Conservation (phyloP, 2,329 filamentous ascomycete genomes). For the Stagonosporopsis rhizophila region DNA sequence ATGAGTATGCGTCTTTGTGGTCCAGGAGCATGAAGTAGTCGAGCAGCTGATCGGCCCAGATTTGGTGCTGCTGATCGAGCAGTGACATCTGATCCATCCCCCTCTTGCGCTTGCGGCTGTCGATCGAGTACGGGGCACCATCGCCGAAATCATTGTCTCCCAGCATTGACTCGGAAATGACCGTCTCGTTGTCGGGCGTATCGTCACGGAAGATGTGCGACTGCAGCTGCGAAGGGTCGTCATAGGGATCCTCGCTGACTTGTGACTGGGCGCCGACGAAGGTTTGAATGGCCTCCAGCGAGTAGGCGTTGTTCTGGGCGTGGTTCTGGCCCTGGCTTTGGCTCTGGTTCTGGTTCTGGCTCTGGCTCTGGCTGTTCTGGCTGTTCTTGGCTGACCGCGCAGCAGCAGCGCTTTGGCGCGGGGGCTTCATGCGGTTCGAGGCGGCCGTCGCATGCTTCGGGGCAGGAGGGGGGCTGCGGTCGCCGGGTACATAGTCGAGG, state of each 20-base stretch:
- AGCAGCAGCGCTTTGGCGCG: slow-evolving; percentile 69
- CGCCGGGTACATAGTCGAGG: slow-evolving; percentile 86
- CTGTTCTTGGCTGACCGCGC: slow-evolving; percentile 51
- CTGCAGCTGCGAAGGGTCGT: slow-evolving; percentile 56
- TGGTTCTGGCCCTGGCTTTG: background rate
- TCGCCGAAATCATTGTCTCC: slow-evolving; percentile 82
- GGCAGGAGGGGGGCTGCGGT: slow-evolving; percentile 88
- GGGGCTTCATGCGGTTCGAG: slow-evolving; percentile 78
- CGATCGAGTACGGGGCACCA: slow-evolving; percentile 65
- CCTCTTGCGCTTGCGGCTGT: slow-evolving; percentile 78
- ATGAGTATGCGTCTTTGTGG: slow-evolving; percentile 73
- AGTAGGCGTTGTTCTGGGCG: slow-evolving; percentile 27
- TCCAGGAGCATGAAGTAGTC: slow-evolving; percentile 94
- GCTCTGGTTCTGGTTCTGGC: background rate
- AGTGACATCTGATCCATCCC: slow-evolving; percentile 68
- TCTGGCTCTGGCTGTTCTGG: slow-evolving; percentile 23
- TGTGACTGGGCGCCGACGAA: slow-evolving; percentile 33
- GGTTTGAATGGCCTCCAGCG: slow-evolving; percentile 37
- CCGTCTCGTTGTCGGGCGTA: slow-evolving; percentile 81
- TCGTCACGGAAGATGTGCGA: slow-evolving; percentile 73
- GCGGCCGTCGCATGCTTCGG: slow-evolving; percentile 81
- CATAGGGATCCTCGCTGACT: slow-evolving; percentile 66
- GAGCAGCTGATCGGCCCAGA: slow-evolving; percentile 91
- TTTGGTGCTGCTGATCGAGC: slow-evolving; percentile 82
- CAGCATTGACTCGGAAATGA: slow-evolving; percentile 84